Evolutionary conservation across 2,329 filamentous ascomycete species (phyloP), one percentile per base, ranked within the genome.

Genomic region (Penicillium oxalicum): DNA sequence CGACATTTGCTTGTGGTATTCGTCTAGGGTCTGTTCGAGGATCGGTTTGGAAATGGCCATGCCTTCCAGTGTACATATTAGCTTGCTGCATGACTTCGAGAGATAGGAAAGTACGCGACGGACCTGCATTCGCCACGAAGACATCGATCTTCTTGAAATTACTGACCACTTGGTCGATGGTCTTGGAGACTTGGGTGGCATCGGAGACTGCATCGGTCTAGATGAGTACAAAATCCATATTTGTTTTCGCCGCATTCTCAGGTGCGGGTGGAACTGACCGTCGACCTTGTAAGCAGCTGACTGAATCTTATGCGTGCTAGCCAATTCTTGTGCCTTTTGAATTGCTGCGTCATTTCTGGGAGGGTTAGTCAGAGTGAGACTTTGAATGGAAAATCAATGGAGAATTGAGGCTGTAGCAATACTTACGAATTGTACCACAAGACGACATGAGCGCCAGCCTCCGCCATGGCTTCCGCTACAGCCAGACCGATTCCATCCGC

Each of bases 21-120:
- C 76, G 2, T 77, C 71, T 0, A 80, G 57, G 0, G 71, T 75
- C 53, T 76, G 73, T 43, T 82, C 78, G 1, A 80, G 62, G 11
- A 82, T 74, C 0, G 77, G 73, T 56, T 81, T 80, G 0, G 74
- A 77, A 28, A 77, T 78, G 4, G 73, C 73, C 64, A 77, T 78
- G 13, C 75, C 63, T 66, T 18, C 18, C 18, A 9, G 18, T n/a
- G 34, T n/a, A 18, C 3, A 9, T 27, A 49, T 11, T 33, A 25
- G 37, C 40, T 50, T 57, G 47, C 18, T 18, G 18, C 18, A 18
- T 18, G 18, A 2, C 18, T 18, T 18, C 2, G 18, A 18, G 18
- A 18, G 18, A 18, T 2, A 18, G 18, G 2, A 18, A 18, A 18
- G 18, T 18, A 18, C 18, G 18, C 18, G 18, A 18, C 18, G 18